Percentiles rank a stretch among this genome's conserved stretches.
phyloP scores from a whole-genome alignment of 371 early-diverging fungal species.

The Saksenaea oblongispora region DNA sequence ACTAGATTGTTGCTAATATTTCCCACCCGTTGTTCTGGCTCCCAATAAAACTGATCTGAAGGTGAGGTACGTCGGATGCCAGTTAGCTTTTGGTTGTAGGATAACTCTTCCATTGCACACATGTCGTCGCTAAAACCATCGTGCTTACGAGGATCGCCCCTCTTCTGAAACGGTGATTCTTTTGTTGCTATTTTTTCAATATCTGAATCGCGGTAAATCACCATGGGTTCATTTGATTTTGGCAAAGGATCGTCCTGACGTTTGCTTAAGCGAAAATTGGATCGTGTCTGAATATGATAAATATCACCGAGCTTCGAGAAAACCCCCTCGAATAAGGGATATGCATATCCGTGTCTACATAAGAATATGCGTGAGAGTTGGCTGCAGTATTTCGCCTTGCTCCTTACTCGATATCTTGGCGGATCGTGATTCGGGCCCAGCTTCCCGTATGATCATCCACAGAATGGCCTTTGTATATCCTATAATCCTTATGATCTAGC shows the following conservation, averaged over 20 bases:
- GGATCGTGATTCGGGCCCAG: constrained; percentile 71
- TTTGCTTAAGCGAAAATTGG: constrained; percentile 57
- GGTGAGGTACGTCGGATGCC: constrained; percentile 2
- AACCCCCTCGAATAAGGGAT: constrained; percentile 62
- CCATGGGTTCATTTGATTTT: constrained; percentile 29
- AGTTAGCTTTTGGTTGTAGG: constrained; percentile 19
- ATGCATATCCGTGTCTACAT: constrained; percentile 17
- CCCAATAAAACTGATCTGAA: not conserved
- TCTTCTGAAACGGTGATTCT: not conserved
- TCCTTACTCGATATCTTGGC: constrained; percentile 36
- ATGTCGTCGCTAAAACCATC: constrained; percentile 4
- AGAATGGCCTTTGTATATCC: constrained; percentile 65
- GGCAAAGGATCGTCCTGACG: constrained; percentile 56
- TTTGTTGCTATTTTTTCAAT: constrained; percentile 10
- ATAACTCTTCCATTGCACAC: constrained; percentile 27
- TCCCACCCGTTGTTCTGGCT: constrained; percentile 18
- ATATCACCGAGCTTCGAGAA: constrained; percentile 58
- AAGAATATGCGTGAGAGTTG: not conserved
- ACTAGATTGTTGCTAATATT: constrained; percentile 20
- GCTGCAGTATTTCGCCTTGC: not conserved
- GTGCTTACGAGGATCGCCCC: not conserved
- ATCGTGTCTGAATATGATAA: constrained; percentile 63
- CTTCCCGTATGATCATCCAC: not conserved
- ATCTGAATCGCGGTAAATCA: constrained; percentile 75
- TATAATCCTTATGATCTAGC: constrained; percentile 41